Base-by-base conservation (phyloP, 78 protist species). In the Diacronema lutheri region DNA sequence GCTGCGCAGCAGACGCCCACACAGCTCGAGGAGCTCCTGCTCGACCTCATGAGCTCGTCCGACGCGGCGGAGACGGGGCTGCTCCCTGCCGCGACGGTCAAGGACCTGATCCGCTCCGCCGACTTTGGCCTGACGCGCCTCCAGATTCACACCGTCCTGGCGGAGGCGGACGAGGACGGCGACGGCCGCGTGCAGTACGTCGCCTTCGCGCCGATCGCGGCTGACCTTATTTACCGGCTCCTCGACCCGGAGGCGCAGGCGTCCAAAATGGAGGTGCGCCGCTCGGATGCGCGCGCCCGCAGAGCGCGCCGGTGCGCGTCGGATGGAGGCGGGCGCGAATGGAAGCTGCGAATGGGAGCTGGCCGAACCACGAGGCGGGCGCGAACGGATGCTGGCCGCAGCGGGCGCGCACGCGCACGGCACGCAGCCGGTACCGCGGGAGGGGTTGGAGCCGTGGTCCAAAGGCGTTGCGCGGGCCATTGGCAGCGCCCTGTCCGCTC, bases 91-190 rank as follows among this genome's bases (percentile, higher is more conserved):
- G 23, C 11, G 14, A 1, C 0, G 1, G 19, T 76, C 20, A 16
- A 38, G 29, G 66, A 76, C 41, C 19, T 33, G 31, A 1, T 76
- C n/a, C 26, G 7, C 40, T 3, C 29, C 20, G 82, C 82, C 0
- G 82, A 55, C 55, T 31, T 76, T 25, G 82, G 82, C 21, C 82
- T 76, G 50, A 76, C 64, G 44, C 37, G 66, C 9, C 26, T 76
- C 26, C 82, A 65, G 72, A 12, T 65, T 4, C 37, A 65, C 72
- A 33, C 72, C 10, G 26, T 65, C 26, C 41, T 65, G 23, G 11
- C 72, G 72, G 72, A n/a, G 72, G 72, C 41, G 44, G 72, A 1
- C n/a, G 14, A 14, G 21, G 72, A 65, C 72, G 72, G 9, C 26
- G 23, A 7, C 6, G 72, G 72, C 29, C 44, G 3, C 10, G 14